Percentiles rank a stretch among this genome's conserved stretches.
Conservation (phyloP, 169 alveolate genomes). For the Eimeria maxima region DNA sequence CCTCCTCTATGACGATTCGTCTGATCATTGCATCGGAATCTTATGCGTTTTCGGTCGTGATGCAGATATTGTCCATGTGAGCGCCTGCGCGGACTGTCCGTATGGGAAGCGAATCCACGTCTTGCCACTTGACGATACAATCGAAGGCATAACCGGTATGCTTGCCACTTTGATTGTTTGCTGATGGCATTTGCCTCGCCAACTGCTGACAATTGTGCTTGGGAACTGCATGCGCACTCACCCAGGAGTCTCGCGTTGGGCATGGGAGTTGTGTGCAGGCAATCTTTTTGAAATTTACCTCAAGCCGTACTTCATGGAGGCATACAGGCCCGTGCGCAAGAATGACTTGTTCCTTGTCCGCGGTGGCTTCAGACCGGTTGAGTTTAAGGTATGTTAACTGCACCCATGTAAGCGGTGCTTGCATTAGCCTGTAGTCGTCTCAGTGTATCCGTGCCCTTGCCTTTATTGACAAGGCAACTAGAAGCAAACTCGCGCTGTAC, state of each 20-base stretch:
- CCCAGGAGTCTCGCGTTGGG: background rate
- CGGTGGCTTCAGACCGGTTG: constrained; percentile 99
- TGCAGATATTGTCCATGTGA: constrained; percentile 96
- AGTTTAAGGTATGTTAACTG: constrained; percentile 93
- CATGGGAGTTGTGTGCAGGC: constrained; percentile 89
- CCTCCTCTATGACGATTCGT: background rate
- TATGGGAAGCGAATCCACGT: constrained; percentile 99
- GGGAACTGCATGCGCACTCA: background rate
- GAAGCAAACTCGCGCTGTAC: no score
- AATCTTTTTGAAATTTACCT: constrained; percentile 98
- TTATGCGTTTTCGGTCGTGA: background rate
- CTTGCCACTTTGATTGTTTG: background rate
- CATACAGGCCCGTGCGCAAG: constrained; percentile 99
- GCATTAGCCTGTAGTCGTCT: background rate
- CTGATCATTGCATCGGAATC: background rate
- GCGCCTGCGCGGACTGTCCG: constrained; percentile 98
- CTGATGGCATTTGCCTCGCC: background rate
- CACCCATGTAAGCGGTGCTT: background rate
- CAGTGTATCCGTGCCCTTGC: background rate
- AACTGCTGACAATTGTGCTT: background rate
- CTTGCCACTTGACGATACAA: constrained; percentile 99
- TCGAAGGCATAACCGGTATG: constrained; percentile 97
- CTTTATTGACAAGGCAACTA: background rate
- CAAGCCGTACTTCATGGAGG: constrained; percentile 99
- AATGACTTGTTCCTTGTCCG: constrained; percentile 99